Conservation (phyloP, 768 basidiomycete species). For the Lactarius akahatsu region DNA sequence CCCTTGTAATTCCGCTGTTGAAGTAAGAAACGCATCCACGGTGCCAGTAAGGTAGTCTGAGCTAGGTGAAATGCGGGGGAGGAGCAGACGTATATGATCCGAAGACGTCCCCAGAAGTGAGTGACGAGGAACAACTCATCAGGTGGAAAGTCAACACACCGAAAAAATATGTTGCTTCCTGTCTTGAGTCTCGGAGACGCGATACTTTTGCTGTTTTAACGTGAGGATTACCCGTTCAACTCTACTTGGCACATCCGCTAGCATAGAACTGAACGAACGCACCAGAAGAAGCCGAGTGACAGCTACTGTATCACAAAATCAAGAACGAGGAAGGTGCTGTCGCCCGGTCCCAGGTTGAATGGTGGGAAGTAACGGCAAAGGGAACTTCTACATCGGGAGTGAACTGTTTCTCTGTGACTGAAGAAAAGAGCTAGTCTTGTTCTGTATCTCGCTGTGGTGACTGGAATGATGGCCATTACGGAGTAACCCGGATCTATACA, state of each 20-base stretch:
- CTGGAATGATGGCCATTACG: constrained; percentile 14
- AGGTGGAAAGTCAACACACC: constrained; percentile 47
- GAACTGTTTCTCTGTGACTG: constrained; percentile 45
- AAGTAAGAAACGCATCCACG: constrained; percentile 56
- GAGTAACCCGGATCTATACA: neutral
- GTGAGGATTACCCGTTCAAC: constrained; percentile 90
- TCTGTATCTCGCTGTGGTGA: constrained; percentile 17
- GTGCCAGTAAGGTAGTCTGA: constrained; percentile 96
- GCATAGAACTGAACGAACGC: constrained; percentile 21
- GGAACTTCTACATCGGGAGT: constrained; percentile 46
- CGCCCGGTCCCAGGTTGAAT: constrained; percentile 65
- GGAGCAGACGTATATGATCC: neutral
- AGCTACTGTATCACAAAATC: constrained; percentile 80
- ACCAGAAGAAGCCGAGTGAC: neutral
- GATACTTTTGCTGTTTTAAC: constrained; percentile 94
- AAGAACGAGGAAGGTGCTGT: constrained; percentile 90
- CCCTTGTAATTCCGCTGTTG: constrained; percentile 32
- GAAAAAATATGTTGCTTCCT: constrained; percentile 78
- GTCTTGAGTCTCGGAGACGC: constrained; percentile 90
- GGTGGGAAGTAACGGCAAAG: constrained; percentile 72
- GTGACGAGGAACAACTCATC: neutral
- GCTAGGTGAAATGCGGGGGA: neutral
- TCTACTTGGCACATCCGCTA: constrained; percentile 78
- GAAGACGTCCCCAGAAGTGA: neutral
- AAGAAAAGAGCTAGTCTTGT: constrained; percentile 38